Conservation (phyloP, 225 moss, liverwort and hornwort genomes). For the Pseudoscleropodium purum region DNA sequence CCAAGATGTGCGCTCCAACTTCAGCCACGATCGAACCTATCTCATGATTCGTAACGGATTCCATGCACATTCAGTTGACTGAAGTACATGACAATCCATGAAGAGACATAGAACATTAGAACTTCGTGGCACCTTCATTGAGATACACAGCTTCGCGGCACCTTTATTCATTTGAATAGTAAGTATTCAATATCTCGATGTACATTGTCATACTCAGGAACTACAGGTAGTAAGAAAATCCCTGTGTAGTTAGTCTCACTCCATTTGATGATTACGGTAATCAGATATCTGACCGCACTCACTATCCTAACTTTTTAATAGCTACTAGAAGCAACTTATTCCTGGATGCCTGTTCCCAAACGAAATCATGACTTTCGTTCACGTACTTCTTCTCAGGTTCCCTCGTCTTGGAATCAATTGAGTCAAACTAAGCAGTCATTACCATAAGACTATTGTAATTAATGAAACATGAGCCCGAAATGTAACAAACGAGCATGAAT, state of each 20-base stretch:
- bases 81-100: background rate
- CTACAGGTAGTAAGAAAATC: background rate
- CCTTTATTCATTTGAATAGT: background rate
- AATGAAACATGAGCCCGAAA: background rate
- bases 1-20: background rate
- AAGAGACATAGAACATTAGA: background rate
- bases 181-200: background rate
- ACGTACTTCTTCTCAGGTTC: no score
- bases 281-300: background rate
- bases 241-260: background rate
- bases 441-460: background rate
- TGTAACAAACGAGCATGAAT: background rate
- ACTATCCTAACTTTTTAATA: background rate
- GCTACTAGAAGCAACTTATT: background rate
- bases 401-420: background rate
- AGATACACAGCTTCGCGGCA: background rate
- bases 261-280: background rate
- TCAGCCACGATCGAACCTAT: background rate
- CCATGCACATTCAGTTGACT: background rate
- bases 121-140: background rate
- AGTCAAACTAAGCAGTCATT: no score
- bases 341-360: background rate
- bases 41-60: background rate
- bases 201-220: no score
- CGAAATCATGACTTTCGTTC: background rate